Evolutionary conservation across 2,329 filamentous ascomycete genomes (phyloP).

Genomic region (Fusarium scirpi): DNA sequence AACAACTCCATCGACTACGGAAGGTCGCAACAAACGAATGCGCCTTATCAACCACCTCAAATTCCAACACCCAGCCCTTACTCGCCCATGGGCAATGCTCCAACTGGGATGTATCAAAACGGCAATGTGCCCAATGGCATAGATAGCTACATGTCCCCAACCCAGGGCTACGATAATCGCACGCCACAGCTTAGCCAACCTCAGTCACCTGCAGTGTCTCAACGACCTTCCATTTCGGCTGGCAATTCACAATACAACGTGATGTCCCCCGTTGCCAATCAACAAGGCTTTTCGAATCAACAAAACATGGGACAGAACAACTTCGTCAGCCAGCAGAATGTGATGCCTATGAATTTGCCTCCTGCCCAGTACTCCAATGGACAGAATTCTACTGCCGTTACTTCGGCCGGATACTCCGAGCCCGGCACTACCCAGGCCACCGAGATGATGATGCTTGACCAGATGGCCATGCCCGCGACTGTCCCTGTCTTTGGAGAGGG

Average conservation of each 20-base stretch:
- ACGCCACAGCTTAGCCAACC: slow-evolving; percentile 43
- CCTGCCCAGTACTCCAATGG: slow-evolving; percentile 65
- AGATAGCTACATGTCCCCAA: slow-evolving; percentile 58
- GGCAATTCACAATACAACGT: slow-evolving; percentile 63
- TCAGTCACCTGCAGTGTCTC: slow-evolving; percentile 56
- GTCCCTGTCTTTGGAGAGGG: slow-evolving; percentile 91
- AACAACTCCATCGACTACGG: slow-evolving; percentile 54
- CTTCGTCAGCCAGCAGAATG: slow-evolving; percentile 71
- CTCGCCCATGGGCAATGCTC: slow-evolving; percentile 60
- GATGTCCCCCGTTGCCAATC: slow-evolving; percentile 64
- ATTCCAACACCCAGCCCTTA: slow-evolving; percentile 60
- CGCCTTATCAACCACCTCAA: slow-evolving; percentile 61
- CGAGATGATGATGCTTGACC: slow-evolving; percentile 71
- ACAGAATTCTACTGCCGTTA: slow-evolving; percentile 49
- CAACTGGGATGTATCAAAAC: slow-evolving; percentile 51
- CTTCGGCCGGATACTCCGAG: slow-evolving; percentile 60
- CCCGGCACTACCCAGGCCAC: slow-evolving; percentile 58
- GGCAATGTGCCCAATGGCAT: slow-evolving; percentile 50
- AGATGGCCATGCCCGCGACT: slow-evolving; percentile 73
- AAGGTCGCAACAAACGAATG: slow-evolving; percentile 54
- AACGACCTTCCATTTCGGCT: slow-evolving; percentile 61
- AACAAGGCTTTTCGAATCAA: slow-evolving; percentile 62
- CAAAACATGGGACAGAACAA: slow-evolving; percentile 59
- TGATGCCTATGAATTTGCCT: slow-evolving; percentile 72
- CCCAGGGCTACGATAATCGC: slow-evolving; percentile 51